Conservation (phyloP, 257 asterid genomes). For the Striga asiatica region DNA sequence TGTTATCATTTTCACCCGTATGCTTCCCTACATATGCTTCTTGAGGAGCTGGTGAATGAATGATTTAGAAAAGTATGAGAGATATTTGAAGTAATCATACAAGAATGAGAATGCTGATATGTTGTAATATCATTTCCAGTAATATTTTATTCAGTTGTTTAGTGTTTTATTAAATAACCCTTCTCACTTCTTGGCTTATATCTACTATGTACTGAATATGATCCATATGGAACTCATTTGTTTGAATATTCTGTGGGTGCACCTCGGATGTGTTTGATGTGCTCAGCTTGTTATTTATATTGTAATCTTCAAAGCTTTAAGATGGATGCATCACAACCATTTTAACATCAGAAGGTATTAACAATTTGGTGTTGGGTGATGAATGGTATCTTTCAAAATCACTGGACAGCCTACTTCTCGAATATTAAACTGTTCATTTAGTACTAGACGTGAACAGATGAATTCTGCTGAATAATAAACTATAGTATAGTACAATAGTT, state of each 20-base stretch:
- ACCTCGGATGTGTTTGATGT: not conserved
- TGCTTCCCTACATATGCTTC: too few species aligned
- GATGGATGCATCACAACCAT: not conserved
- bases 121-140: not conserved
- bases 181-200: not conserved
- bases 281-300: not conserved
- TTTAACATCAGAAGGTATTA: not conserved
- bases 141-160: not conserved
- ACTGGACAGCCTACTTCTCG: not conserved
- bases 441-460: too few species aligned
- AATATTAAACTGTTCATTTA: not conserved
- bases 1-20: too few species aligned
- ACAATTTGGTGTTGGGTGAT: too few species aligned
- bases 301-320: not conserved
- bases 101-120: not conserved
- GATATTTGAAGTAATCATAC: not conserved
- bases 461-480: not conserved
- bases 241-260: slow-evolving; percentile 3
- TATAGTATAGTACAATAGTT: not conserved
- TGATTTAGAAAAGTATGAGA: not conserved
- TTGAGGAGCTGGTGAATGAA: not conserved
- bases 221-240: slow-evolving; percentile 3
- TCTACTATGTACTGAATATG: not conserved
- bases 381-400: not conserved
- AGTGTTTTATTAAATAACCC: not conserved